A percentile compares a stretch with the other conserved stretches of the same genome.
phyloP scores from a whole-genome alignment of 2,329 filamentous ascomycete species.

The Periglandula ipomoeae region DNA sequence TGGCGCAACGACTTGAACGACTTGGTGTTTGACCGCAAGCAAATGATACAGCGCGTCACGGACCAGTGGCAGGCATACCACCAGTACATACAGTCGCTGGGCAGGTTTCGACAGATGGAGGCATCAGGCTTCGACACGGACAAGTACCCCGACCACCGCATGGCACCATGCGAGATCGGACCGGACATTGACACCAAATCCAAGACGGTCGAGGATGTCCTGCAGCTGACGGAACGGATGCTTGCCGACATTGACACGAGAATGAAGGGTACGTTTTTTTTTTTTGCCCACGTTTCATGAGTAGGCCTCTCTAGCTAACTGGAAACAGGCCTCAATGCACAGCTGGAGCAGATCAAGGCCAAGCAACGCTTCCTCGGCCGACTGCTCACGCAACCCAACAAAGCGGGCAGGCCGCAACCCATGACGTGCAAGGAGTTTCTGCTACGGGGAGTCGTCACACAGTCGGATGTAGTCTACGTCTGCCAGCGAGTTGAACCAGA shows the following conservation, averaged over 20 bases:
- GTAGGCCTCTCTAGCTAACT: neutral
- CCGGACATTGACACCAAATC: constrained; percentile 22
- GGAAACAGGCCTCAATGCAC: constrained; percentile 19
- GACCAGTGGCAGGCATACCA: constrained; percentile 23
- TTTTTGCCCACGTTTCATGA: constrained; percentile 9
- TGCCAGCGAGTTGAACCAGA: constrained; percentile 34
- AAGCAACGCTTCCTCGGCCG: constrained; percentile 28
- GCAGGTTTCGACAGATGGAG: constrained; percentile 27
- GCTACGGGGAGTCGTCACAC: constrained; percentile 42
- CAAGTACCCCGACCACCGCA: constrained; percentile 28
- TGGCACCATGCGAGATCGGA: constrained; percentile 27
- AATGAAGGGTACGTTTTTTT: constrained; percentile 24
- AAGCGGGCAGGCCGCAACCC: constrained; percentile 25
- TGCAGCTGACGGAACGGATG: constrained; percentile 22
- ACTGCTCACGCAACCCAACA: constrained; percentile 30
- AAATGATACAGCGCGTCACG: constrained; percentile 20
- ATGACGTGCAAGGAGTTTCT: constrained; percentile 37
- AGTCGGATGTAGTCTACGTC: constrained; percentile 38
- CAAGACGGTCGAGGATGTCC: constrained; percentile 23
- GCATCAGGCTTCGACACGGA: constrained; percentile 28
- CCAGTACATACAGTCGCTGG: constrained; percentile 27
- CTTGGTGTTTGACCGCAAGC: constrained; percentile 18
- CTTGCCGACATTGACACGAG: constrained; percentile 25
- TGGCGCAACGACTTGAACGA: constrained; percentile 19
- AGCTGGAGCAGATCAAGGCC: constrained; percentile 22